phyloP scores from a whole-genome alignment of 2,329 filamentous ascomycete species.

The Curvularia verruculosa region DNA sequence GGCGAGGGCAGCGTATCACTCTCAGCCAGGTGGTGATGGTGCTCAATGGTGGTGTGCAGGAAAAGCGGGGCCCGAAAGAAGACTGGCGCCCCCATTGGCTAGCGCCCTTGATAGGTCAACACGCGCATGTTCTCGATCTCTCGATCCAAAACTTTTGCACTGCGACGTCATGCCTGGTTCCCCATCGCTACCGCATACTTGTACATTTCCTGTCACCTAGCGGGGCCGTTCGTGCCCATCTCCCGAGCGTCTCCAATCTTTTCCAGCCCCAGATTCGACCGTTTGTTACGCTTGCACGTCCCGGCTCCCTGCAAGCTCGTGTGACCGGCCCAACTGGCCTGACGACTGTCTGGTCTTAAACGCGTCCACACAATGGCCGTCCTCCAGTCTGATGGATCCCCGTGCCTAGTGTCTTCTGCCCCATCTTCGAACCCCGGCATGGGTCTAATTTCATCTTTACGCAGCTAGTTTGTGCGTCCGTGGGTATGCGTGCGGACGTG shows the following conservation, averaged over 20 bases:
- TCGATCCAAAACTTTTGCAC: conserved; percentile 20
- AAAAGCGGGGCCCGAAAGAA: conserved; percentile 9
- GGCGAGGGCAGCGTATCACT: conserved; percentile 17
- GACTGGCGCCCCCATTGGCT: conserved; percentile 15
- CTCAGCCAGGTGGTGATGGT: conserved; percentile 22
- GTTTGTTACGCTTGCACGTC: not conserved
- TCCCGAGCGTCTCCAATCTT: not conserved
- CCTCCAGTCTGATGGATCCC: conserved; percentile 10
- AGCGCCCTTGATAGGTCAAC: conserved; percentile 17
- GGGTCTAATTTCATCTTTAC: conserved; percentile 13
- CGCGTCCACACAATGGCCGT: not conserved
- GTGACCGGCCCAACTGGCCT: conserved; percentile 19
- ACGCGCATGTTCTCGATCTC: conserved; percentile 22
- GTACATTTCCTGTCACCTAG: not conserved
- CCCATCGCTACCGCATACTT: conserved; percentile 7
- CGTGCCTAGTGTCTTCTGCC: conserved; percentile 15
- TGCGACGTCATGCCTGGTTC: conserved; percentile 13
- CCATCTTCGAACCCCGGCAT: conserved; percentile 27
- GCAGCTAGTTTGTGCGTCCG: conserved; percentile 7
- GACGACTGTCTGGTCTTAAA: conserved; percentile 15
- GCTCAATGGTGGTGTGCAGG: conserved; percentile 22
- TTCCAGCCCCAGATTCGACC: not conserved
- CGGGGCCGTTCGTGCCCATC: not conserved
- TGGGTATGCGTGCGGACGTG: too few relatives aligned
- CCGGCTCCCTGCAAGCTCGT: conserved; percentile 8